Percentiles rank a stretch among this genome's conserved stretches.
Conservation (phyloP, 2,329 filamentous ascomycete species). For the Aspergillus sclerotialis region DNA sequence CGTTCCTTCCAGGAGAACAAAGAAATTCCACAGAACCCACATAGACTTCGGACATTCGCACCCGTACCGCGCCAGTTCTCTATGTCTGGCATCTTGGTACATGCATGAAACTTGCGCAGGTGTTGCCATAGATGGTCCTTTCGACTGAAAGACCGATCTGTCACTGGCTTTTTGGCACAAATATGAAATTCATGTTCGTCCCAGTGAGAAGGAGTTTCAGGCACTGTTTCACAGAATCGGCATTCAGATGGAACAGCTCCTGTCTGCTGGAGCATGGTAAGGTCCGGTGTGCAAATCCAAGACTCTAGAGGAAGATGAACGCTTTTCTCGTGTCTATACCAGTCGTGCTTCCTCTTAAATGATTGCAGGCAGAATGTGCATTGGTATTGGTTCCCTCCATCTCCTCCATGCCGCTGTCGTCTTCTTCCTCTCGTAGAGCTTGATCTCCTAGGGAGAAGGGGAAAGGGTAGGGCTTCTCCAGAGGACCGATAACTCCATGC, state of each 20-base stretch:
- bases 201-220: conserved; percentile 40
- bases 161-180: conserved; percentile 45
- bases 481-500: conserved; percentile 30
- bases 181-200: conserved; percentile 47
- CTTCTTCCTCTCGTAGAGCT: conserved; percentile 5
- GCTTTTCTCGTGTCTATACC: conserved; percentile 45
- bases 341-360: conserved; percentile 46
- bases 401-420: conserved; percentile 1
- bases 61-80: conserved; percentile 49
- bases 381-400: conserved; percentile 26
- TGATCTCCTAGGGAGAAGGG: conserved; percentile 10
- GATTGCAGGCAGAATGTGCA: conserved; percentile 45
- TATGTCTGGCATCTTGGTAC: conserved; percentile 45
- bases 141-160: conserved; percentile 48
- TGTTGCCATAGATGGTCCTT: conserved; percentile 54
- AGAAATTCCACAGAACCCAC: conserved; percentile 45
- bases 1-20: conserved; percentile 47
- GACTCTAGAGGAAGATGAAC: conserved; percentile 43
- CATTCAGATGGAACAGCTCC: conserved; percentile 23
- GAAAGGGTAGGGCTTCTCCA: conserved; percentile 9
- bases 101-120: conserved; percentile 48
- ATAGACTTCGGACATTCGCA: conserved; percentile 46
- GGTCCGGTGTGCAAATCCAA: conserved; percentile 24
- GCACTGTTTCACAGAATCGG: conserved; percentile 42
- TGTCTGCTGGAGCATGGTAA: conserved; percentile 10